Conservation (phyloP, 768 basidiomycete species). For the Artomyces pyxidatus region DNA sequence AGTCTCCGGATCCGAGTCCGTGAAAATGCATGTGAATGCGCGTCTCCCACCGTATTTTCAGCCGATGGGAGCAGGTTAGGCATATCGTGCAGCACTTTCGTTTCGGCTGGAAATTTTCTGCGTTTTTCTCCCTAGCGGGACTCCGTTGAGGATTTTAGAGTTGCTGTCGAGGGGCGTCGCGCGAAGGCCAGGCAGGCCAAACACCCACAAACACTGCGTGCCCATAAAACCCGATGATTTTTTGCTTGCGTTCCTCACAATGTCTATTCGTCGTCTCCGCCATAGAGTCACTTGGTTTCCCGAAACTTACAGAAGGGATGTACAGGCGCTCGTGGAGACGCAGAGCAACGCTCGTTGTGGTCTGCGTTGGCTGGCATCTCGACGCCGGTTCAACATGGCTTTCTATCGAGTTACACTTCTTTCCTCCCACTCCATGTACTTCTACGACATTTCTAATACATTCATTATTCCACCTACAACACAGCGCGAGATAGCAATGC, state of each 20-base stretch:
- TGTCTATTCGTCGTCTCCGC: slow-evolving; percentile 16
- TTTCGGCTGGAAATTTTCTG: too few species aligned
- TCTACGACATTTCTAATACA: neutral
- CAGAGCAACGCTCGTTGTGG: slow-evolving; percentile 15
- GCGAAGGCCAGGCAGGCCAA: neutral
- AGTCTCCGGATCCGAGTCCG: too few species aligned
- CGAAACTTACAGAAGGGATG: slow-evolving; percentile 10
- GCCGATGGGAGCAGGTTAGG: too few species aligned
- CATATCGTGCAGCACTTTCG: too few species aligned
- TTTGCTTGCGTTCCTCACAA: neutral
- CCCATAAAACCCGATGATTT: neutral
- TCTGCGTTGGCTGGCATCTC: slow-evolving; percentile 13
- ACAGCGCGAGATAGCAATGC: neutral
- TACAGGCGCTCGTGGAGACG: slow-evolving; percentile 21
- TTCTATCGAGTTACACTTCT: slow-evolving; percentile 14
- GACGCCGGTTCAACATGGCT: slow-evolving; percentile 12
- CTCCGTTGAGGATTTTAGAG: too few species aligned
- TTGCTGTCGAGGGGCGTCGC: too few species aligned
- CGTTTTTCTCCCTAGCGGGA: too few species aligned
- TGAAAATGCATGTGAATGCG: too few species aligned
- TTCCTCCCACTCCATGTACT: slow-evolving; percentile 1
- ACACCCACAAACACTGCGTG: slow-evolving; percentile 12
- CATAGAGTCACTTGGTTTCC: slow-evolving; percentile 23
- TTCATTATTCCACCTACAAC: too few species aligned
- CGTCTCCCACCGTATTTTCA: too few species aligned